phyloP scores from a whole-genome alignment of 495 filamentous ascomycete species.

The Podospora bellae-mahoneyi region DNA sequence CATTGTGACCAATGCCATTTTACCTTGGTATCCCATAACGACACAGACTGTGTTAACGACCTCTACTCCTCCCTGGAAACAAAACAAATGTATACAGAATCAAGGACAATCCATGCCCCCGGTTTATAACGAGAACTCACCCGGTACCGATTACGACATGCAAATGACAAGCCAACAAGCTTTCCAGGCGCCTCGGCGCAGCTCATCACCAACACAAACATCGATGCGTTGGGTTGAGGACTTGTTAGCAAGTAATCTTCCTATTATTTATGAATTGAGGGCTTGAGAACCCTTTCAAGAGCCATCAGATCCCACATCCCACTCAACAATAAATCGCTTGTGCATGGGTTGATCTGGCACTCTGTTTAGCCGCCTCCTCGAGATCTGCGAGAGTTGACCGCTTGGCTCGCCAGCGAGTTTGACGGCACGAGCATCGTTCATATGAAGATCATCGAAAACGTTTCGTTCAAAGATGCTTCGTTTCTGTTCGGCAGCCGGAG shows the following conservation, averaged over 20 bases:
- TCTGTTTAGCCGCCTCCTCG: conserved; percentile 4
- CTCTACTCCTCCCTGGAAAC: not conserved
- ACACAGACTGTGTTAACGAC: not conserved
- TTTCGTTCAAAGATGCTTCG: conserved; percentile 29
- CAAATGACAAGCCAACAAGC: not conserved
- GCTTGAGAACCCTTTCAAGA: too few species aligned
- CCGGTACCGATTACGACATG: not conserved
- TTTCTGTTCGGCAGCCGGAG: conserved; percentile 18
- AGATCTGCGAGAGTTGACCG: conserved; percentile 19
- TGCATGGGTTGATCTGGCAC: not conserved
- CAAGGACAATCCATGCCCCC: not conserved
- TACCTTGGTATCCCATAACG: not conserved
- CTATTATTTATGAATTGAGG: not conserved
- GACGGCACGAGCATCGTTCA: conserved; percentile 32
- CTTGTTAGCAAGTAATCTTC: not conserved
- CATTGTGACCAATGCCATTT: not conserved
- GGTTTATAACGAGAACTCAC: not conserved
- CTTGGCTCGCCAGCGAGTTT: conserved; percentile 25
- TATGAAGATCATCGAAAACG: conserved; percentile 29
- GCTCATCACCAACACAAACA: not conserved
- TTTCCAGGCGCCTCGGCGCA: not conserved
- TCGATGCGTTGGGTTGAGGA: not conserved
- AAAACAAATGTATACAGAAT: not conserved
- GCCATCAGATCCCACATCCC: too few species aligned
- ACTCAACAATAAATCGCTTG: too few species aligned